phyloP scores from a whole-genome alignment of 1,284 basidiomycete species.

The Pascua guehoae region DNA sequence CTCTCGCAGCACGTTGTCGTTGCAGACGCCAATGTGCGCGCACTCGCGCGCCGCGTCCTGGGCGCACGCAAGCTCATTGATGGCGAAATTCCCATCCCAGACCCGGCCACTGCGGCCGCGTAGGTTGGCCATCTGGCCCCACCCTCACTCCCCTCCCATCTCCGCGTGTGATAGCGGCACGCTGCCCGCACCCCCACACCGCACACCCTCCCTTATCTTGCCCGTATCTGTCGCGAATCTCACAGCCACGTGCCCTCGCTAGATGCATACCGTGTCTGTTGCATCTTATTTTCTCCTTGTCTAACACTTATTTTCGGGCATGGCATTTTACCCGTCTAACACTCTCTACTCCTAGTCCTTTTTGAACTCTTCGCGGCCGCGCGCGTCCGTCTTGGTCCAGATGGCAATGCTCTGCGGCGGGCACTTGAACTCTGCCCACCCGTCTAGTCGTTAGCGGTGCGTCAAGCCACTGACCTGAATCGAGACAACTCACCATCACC shows the following conservation, averaged over 20 bases:
- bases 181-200: no score
- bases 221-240: no score
- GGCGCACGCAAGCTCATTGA: slow-evolving; percentile 62
- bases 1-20: slow-evolving; percentile 84
- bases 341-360: slow-evolving; percentile 19
- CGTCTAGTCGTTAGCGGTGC: slow-evolving; percentile 53
- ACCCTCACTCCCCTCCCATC: no score
- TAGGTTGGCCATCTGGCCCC: no score
- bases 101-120: no score
- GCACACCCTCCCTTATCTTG: no score
- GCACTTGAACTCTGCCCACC: slow-evolving; percentile 56
- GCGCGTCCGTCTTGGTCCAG: slow-evolving; percentile 54
- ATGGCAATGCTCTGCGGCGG: slow-evolving; percentile 53
- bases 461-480: slow-evolving; percentile 52
- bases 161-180: no score
- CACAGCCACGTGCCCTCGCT: no score
- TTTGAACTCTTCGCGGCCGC: slow-evolving; percentile 52
- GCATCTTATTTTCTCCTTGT: no score
- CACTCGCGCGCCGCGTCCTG: slow-evolving; percentile 76
- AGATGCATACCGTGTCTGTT: no score
- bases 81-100: background rate
- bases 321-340: no score
- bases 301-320: no score
- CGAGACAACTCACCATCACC: slow-evolving; percentile 58
- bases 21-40: slow-evolving; percentile 83